Evolutionary conservation across 208 protist species (phyloP).

Genomic region (Hexamita inflata): DNA sequence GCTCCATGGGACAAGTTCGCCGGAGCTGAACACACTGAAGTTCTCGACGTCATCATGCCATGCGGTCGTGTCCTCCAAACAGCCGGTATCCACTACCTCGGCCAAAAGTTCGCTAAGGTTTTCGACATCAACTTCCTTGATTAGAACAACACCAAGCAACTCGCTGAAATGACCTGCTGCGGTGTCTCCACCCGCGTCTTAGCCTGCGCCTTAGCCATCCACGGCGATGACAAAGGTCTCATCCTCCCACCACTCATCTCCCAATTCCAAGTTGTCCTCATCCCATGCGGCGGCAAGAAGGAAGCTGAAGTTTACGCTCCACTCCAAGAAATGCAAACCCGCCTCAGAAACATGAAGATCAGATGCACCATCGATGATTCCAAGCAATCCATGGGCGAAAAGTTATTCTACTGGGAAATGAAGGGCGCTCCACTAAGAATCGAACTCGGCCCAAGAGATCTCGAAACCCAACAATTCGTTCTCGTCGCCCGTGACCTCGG

Average conservation of each 20-base stretch:
- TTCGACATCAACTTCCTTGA: slow-evolving; percentile 46
- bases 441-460: slow-evolving; percentile 45
- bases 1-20: slow-evolving; percentile 49
- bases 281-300: slow-evolving; percentile 33
- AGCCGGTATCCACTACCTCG: slow-evolving; percentile 46
- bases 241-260: slow-evolving; percentile 39
- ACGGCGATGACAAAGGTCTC: slow-evolving; percentile 47
- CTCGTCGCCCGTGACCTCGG: slow-evolving; percentile 36
- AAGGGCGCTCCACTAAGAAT: slow-evolving; percentile 50
- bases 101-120: slow-evolving; percentile 47
- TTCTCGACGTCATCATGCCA: slow-evolving; percentile 49
- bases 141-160: slow-evolving; percentile 13
- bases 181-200: slow-evolving; percentile 48
- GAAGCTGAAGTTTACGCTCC: slow-evolving; percentile 5
- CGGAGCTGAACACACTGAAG: slow-evolving; percentile 47
- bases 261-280: slow-evolving; percentile 39
- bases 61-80: slow-evolving; percentile 47
- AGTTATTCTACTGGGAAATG: slow-evolving; percentile 50
- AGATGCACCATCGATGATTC: slow-evolving; percentile 30
- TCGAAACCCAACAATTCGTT: slow-evolving; percentile 29
- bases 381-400: slow-evolving; percentile 38
- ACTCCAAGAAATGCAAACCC: slow-evolving; percentile 28
- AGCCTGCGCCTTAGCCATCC: slow-evolving; percentile 37
- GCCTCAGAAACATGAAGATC: slow-evolving; percentile 31
- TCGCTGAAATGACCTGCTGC: slow-evolving; percentile 45